Evolutionary conservation across 2,329 filamentous ascomycete species (phyloP), one percentile per base, ranked within the genome.

Genomic region (Dothiorella sarmentorum): DNA sequence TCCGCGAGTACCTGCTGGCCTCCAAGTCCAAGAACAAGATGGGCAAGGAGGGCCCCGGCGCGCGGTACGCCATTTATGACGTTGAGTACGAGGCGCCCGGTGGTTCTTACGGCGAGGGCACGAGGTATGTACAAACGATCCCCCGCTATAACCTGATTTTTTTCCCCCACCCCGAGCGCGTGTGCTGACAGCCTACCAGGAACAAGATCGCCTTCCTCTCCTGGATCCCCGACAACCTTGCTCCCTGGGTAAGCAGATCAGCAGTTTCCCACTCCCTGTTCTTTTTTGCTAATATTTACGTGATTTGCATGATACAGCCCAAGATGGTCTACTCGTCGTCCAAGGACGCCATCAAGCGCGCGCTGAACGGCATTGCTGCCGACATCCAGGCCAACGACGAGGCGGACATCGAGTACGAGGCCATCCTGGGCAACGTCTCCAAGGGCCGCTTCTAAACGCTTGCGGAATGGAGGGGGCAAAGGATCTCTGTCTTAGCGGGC

Each of bases 281-380:
- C 4, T 7, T 10, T 3, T 27, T 4, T 15, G 18, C 31, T n/a
- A 4, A 18, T 44, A 24, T 20, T 58, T 2, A n/a, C 31, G 3
- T 56, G 7, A 38, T 18, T 7, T 55, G n/a, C 20, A 20, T 24
- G 11, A 18, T 49, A 27, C 66, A 91, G 89, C 82, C 87, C 76
- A 91, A 91, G 82, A 94, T 94, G 90, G 83, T 91, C 75, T 94
- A 93, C 82, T 88, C 89, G 68, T 89, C 90, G 55, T 94, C 90
- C 76, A 94, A 93, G 81, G 88, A 92, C 69, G 87, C 88, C 61
- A 83, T 94, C 66, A 93, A 91, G 84, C 86, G 87, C 75, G 76
- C 88, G 52, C 83, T 94, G 63, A 89, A 84, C 71, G 89, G 89
- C 63, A 78, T 93, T 67, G 87, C 87, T 62, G 78, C 80, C 68